phyloP scores from a whole-genome alignment of 805 yeast species.

The Blastobotrys chiropterorum region DNA sequence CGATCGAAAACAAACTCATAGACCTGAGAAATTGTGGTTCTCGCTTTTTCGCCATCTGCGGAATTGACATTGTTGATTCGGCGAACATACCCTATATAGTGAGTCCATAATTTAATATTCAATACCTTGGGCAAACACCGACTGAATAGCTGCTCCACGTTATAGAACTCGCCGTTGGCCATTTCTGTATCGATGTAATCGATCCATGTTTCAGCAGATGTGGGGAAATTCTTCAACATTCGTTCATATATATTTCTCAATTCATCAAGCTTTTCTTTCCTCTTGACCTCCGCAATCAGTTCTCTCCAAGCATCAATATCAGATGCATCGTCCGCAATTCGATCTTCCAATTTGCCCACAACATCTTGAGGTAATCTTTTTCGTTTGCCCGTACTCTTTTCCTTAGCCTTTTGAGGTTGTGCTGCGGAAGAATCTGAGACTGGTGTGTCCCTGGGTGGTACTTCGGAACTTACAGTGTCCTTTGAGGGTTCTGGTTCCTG shows the following conservation, averaged over 20 bases:
- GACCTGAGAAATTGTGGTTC: constrained; percentile 68
- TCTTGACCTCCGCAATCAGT: constrained; percentile 43
- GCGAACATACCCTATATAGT: constrained; percentile 74
- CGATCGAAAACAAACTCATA: constrained; percentile 74
- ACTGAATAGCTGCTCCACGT: constrained; percentile 60
- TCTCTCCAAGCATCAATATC: constrained; percentile 53
- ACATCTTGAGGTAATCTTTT: constrained; percentile 39
- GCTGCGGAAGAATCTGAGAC: background rate
- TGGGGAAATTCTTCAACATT: constrained; percentile 60
- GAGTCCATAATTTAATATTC: constrained; percentile 64
- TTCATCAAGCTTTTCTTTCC: constrained; percentile 53
- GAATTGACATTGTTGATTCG: constrained; percentile 55
- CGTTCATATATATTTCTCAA: constrained; percentile 53
- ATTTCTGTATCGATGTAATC: constrained; percentile 61
- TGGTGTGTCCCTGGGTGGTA: background rate
- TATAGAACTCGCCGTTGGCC: constrained; percentile 55
- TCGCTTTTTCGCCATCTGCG: constrained; percentile 75
- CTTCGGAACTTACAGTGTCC: background rate
- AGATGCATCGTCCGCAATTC: constrained; percentile 44
- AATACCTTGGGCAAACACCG: constrained; percentile 56
- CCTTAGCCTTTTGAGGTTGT: background rate
- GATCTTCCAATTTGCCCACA: constrained; percentile 54
- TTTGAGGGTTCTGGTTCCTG: background rate
- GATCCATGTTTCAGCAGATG: constrained; percentile 68
- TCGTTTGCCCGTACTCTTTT: constrained; percentile 13